Conservation (phyloP, 805 yeast genomes). For the Yarrowia sp. region DNA sequence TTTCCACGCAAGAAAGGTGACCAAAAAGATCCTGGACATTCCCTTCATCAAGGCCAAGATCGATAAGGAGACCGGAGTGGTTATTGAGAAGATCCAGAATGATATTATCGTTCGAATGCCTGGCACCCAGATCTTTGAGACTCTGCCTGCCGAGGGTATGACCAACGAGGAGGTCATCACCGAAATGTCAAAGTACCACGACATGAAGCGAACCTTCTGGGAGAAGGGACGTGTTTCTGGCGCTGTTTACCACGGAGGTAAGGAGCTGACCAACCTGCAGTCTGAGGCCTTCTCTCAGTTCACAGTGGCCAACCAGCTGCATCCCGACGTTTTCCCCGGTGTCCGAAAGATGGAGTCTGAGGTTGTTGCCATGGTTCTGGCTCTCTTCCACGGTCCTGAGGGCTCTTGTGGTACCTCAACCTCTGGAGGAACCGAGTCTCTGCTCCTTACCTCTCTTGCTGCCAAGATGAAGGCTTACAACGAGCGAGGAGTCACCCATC, state of each 20-base stretch:
- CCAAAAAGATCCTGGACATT: conserved; percentile 44
- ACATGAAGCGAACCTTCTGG: conserved; percentile 77
- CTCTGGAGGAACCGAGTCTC: conserved; percentile 95
- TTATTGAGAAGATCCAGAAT: conserved; percentile 59
- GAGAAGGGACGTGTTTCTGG: conserved; percentile 86
- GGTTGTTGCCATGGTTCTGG: conserved; percentile 87
- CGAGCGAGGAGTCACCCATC: conserved; percentile 64
- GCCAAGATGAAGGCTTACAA: conserved; percentile 76
- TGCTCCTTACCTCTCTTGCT: conserved; percentile 82
- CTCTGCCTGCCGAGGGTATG: conserved; percentile 69
- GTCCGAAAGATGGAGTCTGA: conserved; percentile 96
- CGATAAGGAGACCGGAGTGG: conserved; percentile 62
- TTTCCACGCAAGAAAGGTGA: conserved; percentile 9
- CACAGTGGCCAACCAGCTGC: conserved; percentile 91
- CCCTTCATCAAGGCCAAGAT: conserved; percentile 66
- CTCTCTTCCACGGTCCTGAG: conserved; percentile 79
- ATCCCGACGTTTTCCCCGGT: conserved; percentile 97
- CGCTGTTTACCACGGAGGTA: conserved; percentile 96
- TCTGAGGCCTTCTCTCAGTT: conserved; percentile 75
- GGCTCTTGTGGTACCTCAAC: conserved; percentile 81
- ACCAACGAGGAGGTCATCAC: conserved; percentile 55
- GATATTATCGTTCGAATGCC: conserved; percentile 64
- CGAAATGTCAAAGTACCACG: conserved; percentile 56
- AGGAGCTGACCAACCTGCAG: conserved; percentile 75
- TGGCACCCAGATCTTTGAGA: conserved; percentile 44